Base-by-base conservation (phyloP, 2,329 filamentous ascomycete species). In the Aureobasidium lini region DNA sequence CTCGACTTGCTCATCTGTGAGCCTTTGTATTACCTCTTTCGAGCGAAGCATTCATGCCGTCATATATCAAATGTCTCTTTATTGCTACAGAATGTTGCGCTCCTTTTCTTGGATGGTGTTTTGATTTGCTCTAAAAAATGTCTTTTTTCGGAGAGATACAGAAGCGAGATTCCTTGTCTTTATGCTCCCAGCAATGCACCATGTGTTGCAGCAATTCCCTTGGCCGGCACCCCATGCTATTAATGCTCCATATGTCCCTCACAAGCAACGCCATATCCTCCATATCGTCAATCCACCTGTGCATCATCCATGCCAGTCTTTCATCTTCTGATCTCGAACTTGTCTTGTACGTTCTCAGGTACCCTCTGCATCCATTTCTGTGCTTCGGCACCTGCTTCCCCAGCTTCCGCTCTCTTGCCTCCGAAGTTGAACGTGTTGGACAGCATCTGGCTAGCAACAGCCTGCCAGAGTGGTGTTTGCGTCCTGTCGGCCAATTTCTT, bases 371-470 rank as follows among this genome's bases (percentile, higher is more conserved):
- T 66, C 49, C 68, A 62, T 40, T 49, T 61, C 36, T 64, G 53
- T 36, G 73, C 81, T 65, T 80, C 77, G n/a, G 74, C 72, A 42
- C 74, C 72, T 6, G 76, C 72, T 6, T 64, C 65, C 39, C 70
- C 69, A 10, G 82, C 82, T 63, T 85, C 80, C 3, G 73, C 73
- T 11, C 69, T 70, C 66, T 87, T 84, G 23, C 89, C 89, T 67
- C 89, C 84, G 59, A 88, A 81, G 66, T 90, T 88, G 64, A 87
- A 81, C 23, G 86, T 89, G 66, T 90, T 84, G 1, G 86, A 86
- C 49, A 93, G 78, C 82, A 94, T 87, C 23, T 87, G 87, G 64
- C 89, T 85, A 1, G 88, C 87, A 7, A 95, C 90, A 67, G 87
- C 70, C n/a, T 63, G 64, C 74, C 74, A 76, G 34, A 76, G 59